Conservation (phyloP, 129 eudicot species). For the Cynara cardunculus region DNA sequence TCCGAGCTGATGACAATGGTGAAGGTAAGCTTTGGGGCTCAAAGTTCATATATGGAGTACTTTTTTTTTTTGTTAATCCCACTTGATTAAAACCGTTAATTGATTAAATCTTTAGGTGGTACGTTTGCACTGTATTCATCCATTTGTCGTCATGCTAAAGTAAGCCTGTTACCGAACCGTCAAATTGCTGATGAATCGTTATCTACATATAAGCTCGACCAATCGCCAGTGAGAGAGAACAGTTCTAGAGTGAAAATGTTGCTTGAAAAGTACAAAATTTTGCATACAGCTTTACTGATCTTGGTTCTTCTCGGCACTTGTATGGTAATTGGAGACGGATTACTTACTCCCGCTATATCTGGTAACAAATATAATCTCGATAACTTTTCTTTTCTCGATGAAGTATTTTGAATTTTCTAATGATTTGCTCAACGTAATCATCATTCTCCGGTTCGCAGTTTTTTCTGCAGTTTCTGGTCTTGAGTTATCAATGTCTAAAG, state of each 20-base stretch:
- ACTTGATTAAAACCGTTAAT: not conserved
- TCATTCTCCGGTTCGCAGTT: constrained; percentile 35
- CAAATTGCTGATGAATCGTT: constrained; percentile 73
- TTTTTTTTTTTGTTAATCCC: not conserved
- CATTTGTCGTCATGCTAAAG: constrained; percentile 84
- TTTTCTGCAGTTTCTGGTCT: constrained; percentile 93
- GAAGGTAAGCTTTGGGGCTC: constrained; percentile 39
- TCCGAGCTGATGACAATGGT: constrained; percentile 82
- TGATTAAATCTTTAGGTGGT: constrained; percentile 49
- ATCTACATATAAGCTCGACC: constrained; percentile 72
- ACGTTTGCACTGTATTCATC: constrained; percentile 82
- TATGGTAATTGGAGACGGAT: constrained; percentile 88
- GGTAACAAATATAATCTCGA: constrained; percentile 31
- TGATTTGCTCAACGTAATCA: not conserved
- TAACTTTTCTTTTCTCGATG: not conserved
- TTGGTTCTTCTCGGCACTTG: constrained; percentile 88
- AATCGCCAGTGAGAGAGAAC: constrained; percentile 51
- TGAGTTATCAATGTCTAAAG: constrained; percentile 75
- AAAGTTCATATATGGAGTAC: not conserved
- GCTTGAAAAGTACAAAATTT: constrained; percentile 67
- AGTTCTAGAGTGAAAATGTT: constrained; percentile 51
- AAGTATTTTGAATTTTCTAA: not conserved
- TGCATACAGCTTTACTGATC: constrained; percentile 72
- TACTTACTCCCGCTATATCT: constrained; percentile 80
- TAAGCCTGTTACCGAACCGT: constrained; percentile 72